Percentiles rank a stretch among this genome's conserved stretches.
Conservation (phyloP, 805 yeast genomes). For the Kregervanrija fluxuum region DNA sequence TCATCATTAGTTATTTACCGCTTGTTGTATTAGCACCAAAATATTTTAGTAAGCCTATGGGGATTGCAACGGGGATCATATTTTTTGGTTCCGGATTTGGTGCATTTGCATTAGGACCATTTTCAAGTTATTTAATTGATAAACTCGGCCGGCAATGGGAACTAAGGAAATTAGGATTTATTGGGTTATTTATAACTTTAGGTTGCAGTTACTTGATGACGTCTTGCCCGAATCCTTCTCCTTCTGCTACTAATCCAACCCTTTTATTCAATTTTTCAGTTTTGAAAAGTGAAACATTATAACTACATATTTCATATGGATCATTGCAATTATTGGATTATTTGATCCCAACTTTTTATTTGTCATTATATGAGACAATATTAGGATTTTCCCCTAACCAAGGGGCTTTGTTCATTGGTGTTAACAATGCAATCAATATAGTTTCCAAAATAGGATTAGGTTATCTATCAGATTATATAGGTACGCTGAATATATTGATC, state of each 20-base stretch:
- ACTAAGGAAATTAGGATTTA: constrained; percentile 25
- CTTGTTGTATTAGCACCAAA: constrained; percentile 43
- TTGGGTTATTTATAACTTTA: constrained; percentile 15
- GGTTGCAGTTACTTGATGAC: constrained; percentile 1
- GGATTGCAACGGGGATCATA: constrained; percentile 34
- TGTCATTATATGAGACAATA: constrained; percentile 29
- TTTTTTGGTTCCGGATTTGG: constrained; percentile 39
- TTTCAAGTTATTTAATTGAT: constrained; percentile 31
- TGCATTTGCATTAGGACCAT: constrained; percentile 33
- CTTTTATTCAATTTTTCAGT: constrained; percentile 2
- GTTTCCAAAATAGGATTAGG: constrained; percentile 29
- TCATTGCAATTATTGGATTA: constrained; percentile 30
- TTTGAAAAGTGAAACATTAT: not conserved
- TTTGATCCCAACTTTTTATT: constrained; percentile 27
- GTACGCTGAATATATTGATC: constrained; percentile 35
- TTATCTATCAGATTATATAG: constrained; percentile 31
- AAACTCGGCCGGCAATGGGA: constrained; percentile 33
- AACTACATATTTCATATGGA: constrained; percentile 8
- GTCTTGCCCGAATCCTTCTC: not conserved
- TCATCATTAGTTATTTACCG: constrained; percentile 42
- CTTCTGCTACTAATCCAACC: not conserved
- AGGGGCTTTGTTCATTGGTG: constrained; percentile 30
- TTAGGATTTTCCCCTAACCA: constrained; percentile 23
- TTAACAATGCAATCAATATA: constrained; percentile 30
- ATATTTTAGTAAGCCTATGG: constrained; percentile 49